Evolutionary conservation across 208 protist species (phyloP).

Genomic region (Trypanosoma theileri): DNA sequence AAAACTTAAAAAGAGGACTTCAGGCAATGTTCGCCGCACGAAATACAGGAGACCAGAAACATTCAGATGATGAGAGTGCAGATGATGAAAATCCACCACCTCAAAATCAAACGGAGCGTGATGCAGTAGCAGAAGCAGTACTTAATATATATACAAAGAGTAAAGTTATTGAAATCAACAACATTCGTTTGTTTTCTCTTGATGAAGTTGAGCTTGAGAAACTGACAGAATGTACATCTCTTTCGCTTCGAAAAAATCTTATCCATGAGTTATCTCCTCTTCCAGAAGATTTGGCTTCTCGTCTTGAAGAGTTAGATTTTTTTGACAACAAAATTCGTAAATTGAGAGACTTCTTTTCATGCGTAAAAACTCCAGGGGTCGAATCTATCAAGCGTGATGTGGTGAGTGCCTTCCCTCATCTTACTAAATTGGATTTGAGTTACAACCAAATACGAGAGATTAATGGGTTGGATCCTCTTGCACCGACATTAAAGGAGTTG

Average conservation of each 20-base stretch:
- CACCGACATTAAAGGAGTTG: slow-evolving; percentile 75
- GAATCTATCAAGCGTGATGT: slow-evolving; percentile 27
- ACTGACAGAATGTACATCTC: slow-evolving; percentile 54
- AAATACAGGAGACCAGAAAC: not conserved
- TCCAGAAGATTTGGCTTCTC: slow-evolving; percentile 55
- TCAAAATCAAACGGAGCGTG: slow-evolving; percentile 4
- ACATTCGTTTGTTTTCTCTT: slow-evolving; percentile 86
- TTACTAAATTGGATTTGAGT: slow-evolving; percentile 85
- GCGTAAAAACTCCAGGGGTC: slow-evolving; percentile 31
- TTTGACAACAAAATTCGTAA: slow-evolving; percentile 93
- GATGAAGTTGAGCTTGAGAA: slow-evolving; percentile 74
- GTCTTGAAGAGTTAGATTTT: slow-evolving; percentile 81
- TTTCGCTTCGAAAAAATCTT: slow-evolving; percentile 89
- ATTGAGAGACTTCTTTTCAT: slow-evolving; percentile 73
- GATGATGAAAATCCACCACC: slow-evolving; percentile 22
- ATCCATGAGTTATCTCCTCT: slow-evolving; percentile 81
- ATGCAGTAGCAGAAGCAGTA: slow-evolving; percentile 31
- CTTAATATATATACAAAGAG: slow-evolving; percentile 55
- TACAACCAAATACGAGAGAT: slow-evolving; percentile 91
- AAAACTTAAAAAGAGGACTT: slow-evolving; percentile 23
- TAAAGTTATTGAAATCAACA: slow-evolving; percentile 71
- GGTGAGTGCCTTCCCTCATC: slow-evolving; percentile 41
- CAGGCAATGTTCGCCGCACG: slow-evolving; percentile 26
- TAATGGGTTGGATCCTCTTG: slow-evolving; percentile 63
- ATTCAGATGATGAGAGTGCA: slow-evolving; percentile 34